A percentile compares a stretch with the other conserved stretches of the same genome.
These are phyloP conservation scores for Diutina ranongensis DNA, from an alignment of 1,139 yeast genomes.

Conservation along the genomic window DNA sequence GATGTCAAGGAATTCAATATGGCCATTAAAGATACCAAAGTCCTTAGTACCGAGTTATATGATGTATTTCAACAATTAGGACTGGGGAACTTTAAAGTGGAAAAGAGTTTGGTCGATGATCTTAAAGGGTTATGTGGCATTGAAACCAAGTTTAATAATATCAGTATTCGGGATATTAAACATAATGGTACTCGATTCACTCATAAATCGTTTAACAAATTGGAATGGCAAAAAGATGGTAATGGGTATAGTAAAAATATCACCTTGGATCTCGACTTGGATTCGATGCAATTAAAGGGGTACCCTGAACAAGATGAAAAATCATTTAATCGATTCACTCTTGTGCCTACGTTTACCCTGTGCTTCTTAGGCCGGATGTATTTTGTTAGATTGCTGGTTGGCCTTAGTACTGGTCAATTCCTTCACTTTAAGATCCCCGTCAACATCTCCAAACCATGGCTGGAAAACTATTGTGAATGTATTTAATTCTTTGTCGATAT, in stretches of 20 bases:
- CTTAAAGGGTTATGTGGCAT: slow-evolving; percentile 9
- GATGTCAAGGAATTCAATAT: slow-evolving; percentile 11
- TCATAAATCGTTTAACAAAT: neutral
- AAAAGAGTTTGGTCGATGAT: slow-evolving; percentile 21
- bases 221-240: neutral
- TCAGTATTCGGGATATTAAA: neutral
- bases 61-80: slow-evolving; percentile 16
- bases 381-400: neutral
- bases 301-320: neutral
- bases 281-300: slow-evolving; percentile 3
- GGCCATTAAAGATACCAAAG: slow-evolving; percentile 14
- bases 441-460: neutral
- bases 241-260: neutral
- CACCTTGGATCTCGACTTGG: neutral
- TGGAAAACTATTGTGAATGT: slow-evolving; percentile 1
- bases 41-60: slow-evolving; percentile 14
- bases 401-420: neutral
- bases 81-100: slow-evolving; percentile 18
- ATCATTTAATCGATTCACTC: neutral
- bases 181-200: neutral
- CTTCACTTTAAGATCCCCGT: slow-evolving; percentile 1
- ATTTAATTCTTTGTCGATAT: neutral
- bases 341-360: neutral
- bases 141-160: neutral
- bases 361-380: slow-evolving; percentile 5